These are phyloP conservation scores for Peterozyma xylosa DNA, from an alignment of 805 yeast species.

Conservation along the genomic window DNA sequence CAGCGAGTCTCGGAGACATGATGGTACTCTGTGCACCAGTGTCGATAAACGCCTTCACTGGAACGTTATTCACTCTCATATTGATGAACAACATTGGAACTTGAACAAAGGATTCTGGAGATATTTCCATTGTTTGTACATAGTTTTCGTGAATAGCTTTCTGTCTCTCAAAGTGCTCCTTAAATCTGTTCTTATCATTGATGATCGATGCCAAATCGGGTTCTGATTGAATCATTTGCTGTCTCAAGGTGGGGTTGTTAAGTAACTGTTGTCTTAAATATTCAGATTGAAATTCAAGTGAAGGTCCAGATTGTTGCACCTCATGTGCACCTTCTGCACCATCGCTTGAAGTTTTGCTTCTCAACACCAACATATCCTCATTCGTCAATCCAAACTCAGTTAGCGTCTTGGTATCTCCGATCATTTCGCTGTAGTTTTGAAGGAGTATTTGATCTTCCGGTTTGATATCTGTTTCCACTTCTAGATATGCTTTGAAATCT, in stretches of 20 bases:
- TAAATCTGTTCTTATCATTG: slow-evolving; percentile 41
- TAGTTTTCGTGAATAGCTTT: slow-evolving; percentile 75
- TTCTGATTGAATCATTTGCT: slow-evolving; percentile 25
- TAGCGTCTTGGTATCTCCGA: slow-evolving; percentile 28
- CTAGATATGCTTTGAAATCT: slow-evolving; percentile 69
- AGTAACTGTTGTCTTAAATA: slow-evolving; percentile 39
- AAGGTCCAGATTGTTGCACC: not conserved
- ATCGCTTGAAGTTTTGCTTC: slow-evolving; percentile 10
- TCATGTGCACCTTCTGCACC: not conserved
- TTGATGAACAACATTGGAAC: slow-evolving; percentile 81
- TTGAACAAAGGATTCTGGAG: slow-evolving; percentile 83
- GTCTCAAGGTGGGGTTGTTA: slow-evolving; percentile 26
- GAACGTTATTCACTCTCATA: slow-evolving; percentile 69
- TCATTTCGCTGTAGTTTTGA: slow-evolving; percentile 36
- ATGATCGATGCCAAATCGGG: slow-evolving; percentile 43
- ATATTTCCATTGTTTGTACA: slow-evolving; percentile 71
- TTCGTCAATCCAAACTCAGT: slow-evolving; percentile 40
- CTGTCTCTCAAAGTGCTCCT: slow-evolving; percentile 29
- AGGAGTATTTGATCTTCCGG: slow-evolving; percentile 39
- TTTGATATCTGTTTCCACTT: slow-evolving; percentile 56
- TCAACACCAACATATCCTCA: slow-evolving; percentile 49
- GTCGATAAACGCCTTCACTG: slow-evolving; percentile 90
- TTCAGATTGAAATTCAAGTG: slow-evolving; percentile 32
- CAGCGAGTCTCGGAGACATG: slow-evolving; percentile 71
- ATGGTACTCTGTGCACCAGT: slow-evolving; percentile 93